Evolutionary conservation across 139 green algal species (phyloP), one percentile per base, ranked within the genome.

Genomic region (Pycnococcus provasolii): DNA sequence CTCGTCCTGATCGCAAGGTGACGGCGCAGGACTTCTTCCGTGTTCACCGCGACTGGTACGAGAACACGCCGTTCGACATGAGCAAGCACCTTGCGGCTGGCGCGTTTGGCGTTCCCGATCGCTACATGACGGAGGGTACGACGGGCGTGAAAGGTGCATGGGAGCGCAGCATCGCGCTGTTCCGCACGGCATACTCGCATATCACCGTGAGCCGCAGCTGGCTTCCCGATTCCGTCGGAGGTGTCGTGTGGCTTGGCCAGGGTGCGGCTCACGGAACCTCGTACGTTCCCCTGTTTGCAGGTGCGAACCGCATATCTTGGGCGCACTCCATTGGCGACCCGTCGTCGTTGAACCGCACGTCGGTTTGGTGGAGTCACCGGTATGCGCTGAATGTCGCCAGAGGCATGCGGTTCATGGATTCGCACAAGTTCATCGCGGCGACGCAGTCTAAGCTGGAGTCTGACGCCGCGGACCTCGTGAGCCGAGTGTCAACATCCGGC

Each of bases 41-140:
- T 5, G 37, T 67, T 13, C 47, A 68, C 9, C 44, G 60, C 5
- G 67, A 74, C 51, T 61, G 67, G 46, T 74, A 74, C 60, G 53
- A 74, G 47, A 58, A 47, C 37, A 74, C 67, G 51, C 58, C 67
- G 42, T 74, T 63, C 51, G 67, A 74, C 60, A 52, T 74, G 26
- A 68, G 58, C 6, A 46, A 48, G 47, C 54, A 58, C 8, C 53
- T 74, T 13, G 67, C 67, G 3, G 67, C 58, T n/a, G 67, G 67
- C 2, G 58, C 67, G 40, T 74, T 67, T 57, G 58, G 67, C 43
- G 50, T 45, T 13, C 67, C 67, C 4, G 67, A 74, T 61, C 67
- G 67, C 8, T 69, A 52, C 50, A 40, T 26, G 26, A 15, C 42
- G 43, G 42, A n/a, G 53, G 58, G 42, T 13, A 58, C 42, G 60